Base-by-base conservation (phyloP, 1,139 yeast species). In the Lodderomyces margitis region DNA sequence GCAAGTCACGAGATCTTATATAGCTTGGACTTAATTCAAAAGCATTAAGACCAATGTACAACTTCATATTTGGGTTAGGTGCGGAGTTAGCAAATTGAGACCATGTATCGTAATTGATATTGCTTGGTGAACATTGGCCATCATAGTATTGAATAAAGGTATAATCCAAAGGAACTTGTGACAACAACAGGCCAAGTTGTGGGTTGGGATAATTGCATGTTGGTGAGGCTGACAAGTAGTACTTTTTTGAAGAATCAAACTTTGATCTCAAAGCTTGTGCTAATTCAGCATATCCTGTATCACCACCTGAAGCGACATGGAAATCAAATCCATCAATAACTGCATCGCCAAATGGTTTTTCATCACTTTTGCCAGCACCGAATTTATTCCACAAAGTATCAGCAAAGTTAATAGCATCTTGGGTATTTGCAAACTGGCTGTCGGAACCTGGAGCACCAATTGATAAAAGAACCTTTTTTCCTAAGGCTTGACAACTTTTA, bases 181-280 rank as follows among this genome's bases (percentile, higher is more conserved):
- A 65, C 51, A 88, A 61, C 35, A 83, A 67, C 42, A 80, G 79
- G 46, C 92, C 91, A 30, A 83, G 78, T 35, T 83, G 77, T 10
- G 81, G 86, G 64, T 88, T 96, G 20, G 96, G 96, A 59, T 80
- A 84, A 12, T 81, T 83, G 66, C 96, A 88, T 68, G 88, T 96
- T 17, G 96, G 96, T 48, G 96, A 91, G 46, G 95, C 95, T 38
- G 95, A 80, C 39, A 87, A 66, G 61, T 84, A 87, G 66, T 83
- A 87, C 16, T 63, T 54, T 62, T 78, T 81, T 27, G 82, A 67
- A n/a, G 67, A 34, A n/a, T 15, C 28, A 53, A 76, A 86, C 44
- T 74, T 66, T 12, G 59, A 51, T 66, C 88, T 80, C 53, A 88
- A 68, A 46, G 73, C 67, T n/a, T 59, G 70, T 15, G 78, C 85